Conservation (phyloP, 2,329 filamentous ascomycete species). For the Dactylonectria macrodidyma region DNA sequence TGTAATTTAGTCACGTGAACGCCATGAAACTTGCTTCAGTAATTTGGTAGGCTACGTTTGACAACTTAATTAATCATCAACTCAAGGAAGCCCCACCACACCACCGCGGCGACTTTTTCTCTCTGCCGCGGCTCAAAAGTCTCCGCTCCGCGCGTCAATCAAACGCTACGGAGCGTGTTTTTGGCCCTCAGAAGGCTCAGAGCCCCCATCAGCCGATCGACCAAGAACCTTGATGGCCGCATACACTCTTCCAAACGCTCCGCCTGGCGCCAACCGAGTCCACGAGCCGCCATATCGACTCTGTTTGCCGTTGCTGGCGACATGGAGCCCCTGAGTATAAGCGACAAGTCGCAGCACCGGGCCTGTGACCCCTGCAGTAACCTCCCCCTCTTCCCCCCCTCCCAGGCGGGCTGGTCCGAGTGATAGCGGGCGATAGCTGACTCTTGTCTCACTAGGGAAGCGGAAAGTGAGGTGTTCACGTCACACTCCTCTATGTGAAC, state of each 20-base stretch:
- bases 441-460: slow-evolving; percentile 24
- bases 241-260: not conserved
- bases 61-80: too few relatives aligned
- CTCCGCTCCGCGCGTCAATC: not conserved
- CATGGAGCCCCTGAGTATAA: slow-evolving; percentile 34
- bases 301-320: slow-evolving; percentile 4
- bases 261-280: not conserved
- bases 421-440: not conserved
- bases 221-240: not conserved
- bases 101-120: not conserved
- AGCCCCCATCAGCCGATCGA: not conserved
- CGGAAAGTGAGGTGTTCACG: slow-evolving; percentile 35
- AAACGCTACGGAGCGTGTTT: not conserved
- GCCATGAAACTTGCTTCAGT: too few relatives aligned
- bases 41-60: too few relatives aligned
- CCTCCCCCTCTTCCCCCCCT: not conserved
- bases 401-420: not conserved
- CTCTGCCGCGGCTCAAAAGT: not conserved
- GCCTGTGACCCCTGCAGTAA: slow-evolving; percentile 37
- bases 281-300: not conserved
- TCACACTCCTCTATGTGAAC: slow-evolving; percentile 34
- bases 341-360: slow-evolving; percentile 37
- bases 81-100: not conserved
- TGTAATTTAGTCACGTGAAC: too few relatives aligned
- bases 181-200: not conserved